Evolutionary conservation across 2,329 filamentous ascomycete genomes (phyloP).

Genomic region (Sclerotinia glacialis): DNA sequence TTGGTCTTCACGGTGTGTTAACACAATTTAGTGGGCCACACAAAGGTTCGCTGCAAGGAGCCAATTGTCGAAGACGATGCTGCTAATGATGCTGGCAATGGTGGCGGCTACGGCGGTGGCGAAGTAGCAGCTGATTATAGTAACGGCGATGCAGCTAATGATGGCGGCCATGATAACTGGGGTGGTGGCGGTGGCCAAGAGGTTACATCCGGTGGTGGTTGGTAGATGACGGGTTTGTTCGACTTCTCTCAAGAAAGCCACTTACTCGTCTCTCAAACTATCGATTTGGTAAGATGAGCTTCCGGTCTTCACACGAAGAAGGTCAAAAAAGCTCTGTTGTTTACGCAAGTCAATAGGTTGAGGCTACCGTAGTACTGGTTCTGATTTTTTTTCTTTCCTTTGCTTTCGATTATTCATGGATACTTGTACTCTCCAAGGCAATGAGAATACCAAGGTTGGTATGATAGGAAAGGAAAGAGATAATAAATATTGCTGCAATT

Average conservation of each 20-base stretch:
- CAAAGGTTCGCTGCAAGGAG: constrained; percentile 43
- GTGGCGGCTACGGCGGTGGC: constrained; percentile 16
- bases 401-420: constrained; percentile 7
- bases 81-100: constrained; percentile 25
- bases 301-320: neutral
- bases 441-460: neutral
- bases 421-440: neutral
- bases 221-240: constrained; percentile 4
- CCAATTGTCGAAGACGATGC: constrained; percentile 35
- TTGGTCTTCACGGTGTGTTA: constrained; percentile 6
- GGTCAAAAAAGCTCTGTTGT: neutral
- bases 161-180: constrained; percentile 12
- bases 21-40: constrained; percentile 41
- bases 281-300: neutral
- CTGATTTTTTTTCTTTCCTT: neutral
- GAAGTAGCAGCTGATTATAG: neutral
- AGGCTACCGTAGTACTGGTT: neutral
- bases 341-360: constrained; percentile 1
- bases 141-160: neutral
- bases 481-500: neutral
- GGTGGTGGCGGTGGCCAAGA: constrained; percentile 5
- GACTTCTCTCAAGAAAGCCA: neutral
- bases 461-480: neutral
- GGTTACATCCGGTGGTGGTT: neutral
- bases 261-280: neutral